phyloP scores from a whole-genome alignment of 495 filamentous ascomycete species.

The Trichoderma gamsii region DNA sequence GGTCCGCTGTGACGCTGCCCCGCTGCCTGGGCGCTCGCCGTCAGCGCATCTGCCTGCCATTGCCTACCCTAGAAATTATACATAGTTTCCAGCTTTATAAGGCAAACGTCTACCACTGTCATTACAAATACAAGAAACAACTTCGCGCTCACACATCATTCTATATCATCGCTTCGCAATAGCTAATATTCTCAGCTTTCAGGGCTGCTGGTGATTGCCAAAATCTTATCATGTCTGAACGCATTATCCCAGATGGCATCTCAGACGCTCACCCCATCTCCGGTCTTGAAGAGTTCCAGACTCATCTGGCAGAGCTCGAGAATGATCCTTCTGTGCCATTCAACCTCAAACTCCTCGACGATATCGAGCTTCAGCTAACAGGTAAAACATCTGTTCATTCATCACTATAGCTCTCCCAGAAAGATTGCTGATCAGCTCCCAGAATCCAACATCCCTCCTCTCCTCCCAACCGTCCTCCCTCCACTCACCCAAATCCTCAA shows the following conservation, averaged over 20 bases:
- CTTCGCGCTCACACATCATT: too few species aligned
- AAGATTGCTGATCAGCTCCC: conserved; percentile 11
- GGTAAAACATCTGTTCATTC: conserved; percentile 26
- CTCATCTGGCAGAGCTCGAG: conserved; percentile 43
- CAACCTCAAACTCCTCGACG: conserved; percentile 45
- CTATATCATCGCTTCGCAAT: too few species aligned
- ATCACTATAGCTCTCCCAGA: background rate
- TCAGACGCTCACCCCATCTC: conserved; percentile 34
- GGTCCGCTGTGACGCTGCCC: conserved; percentile 7
- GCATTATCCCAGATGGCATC: conserved; percentile 28
- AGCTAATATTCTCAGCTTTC: background rate
- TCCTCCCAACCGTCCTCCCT: conserved; percentile 30
- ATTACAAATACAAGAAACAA: too few species aligned
- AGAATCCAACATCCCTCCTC: conserved; percentile 41
- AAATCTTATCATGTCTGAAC: conserved; percentile 12
- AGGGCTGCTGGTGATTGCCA: background rate
- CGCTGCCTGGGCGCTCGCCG: conserved; percentile 7
- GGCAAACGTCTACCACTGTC: too few species aligned
- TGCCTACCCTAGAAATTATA: conserved; percentile 9
- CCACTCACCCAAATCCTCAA: conserved; percentile 32
- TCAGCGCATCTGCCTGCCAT: conserved; percentile 13
- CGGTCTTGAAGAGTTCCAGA: conserved; percentile 44
- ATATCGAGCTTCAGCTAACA: conserved; percentile 49
- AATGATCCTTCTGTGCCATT: conserved; percentile 32
- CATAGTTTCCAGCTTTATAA: background rate